Evolutionary conservation across 352 stramenopile species (phyloP), one percentile per base, ranked within the genome.

Genomic region (Pythium grandisporangium): DNA sequence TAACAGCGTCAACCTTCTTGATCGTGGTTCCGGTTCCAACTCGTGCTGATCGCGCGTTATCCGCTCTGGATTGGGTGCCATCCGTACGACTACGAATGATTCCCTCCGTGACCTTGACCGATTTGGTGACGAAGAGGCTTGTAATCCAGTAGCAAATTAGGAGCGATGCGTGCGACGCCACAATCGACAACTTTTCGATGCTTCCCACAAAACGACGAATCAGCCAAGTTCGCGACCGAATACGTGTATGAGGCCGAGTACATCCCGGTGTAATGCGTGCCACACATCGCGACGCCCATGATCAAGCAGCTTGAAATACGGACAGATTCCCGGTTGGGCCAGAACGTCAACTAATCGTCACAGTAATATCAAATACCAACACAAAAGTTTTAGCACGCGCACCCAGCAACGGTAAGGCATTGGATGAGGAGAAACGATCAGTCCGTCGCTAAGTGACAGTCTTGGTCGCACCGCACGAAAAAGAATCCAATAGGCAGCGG

Each of bases 261-360:
- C 70, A 86, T 84, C 33, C 73, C 73, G 0, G 37, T 50, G 53
- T 84, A 86, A 42, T 86, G 73, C 6, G 73, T 83, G 11, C 70
- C 70, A 17, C 70, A 86, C 29, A 86, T 70, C 12, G 70, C 73
- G 30, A 81, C 45, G 6, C 73, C 70, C 73, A 86, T 86, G 43
- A 83, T 71, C 14, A 84, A 40, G 24, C 68, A 68, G 29, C 68
- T 84, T 1, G 47, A 66, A 0, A 86, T 22, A n/a, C 73, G 67
- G 16, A 86, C 58, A 3, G 40, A 39, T 25, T 84, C 66, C 24
- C 55, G 64, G 6, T 73, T 48, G 10, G 72, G 70, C 52, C 62
- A 83, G 38, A 86, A 84, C 16, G 73, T 82, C 11, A 81, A 44
- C 63, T 84, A 33, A 29, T 2, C 6, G n/a, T n/a, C n/a, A n/a